phyloP scores from a whole-genome alignment of 192 early-diverging fungal genomes.

The Backusella morwellensis region DNA sequence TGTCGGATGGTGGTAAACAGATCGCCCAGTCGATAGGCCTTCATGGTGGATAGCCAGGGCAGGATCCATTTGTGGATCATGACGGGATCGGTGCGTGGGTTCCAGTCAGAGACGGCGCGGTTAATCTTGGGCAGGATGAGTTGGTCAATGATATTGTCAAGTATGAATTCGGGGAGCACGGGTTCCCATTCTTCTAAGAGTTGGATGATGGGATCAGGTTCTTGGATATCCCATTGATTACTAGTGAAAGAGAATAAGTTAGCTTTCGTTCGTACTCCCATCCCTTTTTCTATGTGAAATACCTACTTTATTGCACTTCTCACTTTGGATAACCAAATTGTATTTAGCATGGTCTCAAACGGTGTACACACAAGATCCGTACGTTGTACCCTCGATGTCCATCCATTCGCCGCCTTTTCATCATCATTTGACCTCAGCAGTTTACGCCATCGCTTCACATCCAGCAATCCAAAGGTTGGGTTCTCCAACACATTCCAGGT shows the following conservation, averaged over 20 bases:
- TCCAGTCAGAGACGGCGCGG: slow-evolving; percentile 61
- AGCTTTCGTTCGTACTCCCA: no score
- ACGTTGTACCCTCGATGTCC: not conserved
- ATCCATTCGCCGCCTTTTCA: slow-evolving; percentile 18
- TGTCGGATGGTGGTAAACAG: slow-evolving; percentile 58
- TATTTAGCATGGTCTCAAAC: slow-evolving; percentile 76
- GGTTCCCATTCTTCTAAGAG: slow-evolving; percentile 72
- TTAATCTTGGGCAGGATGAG: slow-evolving; percentile 78
- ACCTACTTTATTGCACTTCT: slow-evolving; percentile 76
- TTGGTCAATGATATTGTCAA: slow-evolving; percentile 73
- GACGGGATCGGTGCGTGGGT: slow-evolving; percentile 49
- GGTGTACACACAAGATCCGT: slow-evolving; percentile 52
- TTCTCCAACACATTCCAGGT: slow-evolving; percentile 67
- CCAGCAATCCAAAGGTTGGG: slow-evolving; percentile 49
- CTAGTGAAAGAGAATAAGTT: slow-evolving; percentile 26
- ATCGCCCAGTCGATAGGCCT: slow-evolving; percentile 43
- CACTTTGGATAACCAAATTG: slow-evolving; percentile 75
- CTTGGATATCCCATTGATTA: slow-evolving; percentile 68
- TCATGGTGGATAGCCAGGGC: slow-evolving; percentile 75
- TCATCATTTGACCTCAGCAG: slow-evolving; percentile 47
- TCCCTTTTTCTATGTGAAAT: no score
- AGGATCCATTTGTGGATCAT: slow-evolving; percentile 77
- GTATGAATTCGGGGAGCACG: slow-evolving; percentile 69
- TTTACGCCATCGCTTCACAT: slow-evolving; percentile 55
- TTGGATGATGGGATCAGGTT: slow-evolving; percentile 64